phyloP scores from a whole-genome alignment of 2,329 filamentous ascomycete species.

The Fusarium albosuccineum region DNA sequence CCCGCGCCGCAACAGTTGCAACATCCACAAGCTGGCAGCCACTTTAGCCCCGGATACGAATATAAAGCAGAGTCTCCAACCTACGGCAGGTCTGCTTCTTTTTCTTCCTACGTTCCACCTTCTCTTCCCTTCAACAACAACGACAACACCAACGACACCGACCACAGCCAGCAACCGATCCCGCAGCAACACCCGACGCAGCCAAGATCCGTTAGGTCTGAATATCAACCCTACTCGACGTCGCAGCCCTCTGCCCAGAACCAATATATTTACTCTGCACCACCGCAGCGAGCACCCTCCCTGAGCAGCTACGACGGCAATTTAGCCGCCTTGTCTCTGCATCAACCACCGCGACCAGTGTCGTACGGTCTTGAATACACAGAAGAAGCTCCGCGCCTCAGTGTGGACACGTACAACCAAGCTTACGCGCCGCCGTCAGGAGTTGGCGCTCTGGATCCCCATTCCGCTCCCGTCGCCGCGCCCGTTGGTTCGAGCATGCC shows the following conservation, averaged over 20 bases:
- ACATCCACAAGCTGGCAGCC: constrained; percentile 49
- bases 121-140: constrained; percentile 44
- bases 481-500: constrained; percentile 50
- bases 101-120: constrained; percentile 44
- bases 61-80: constrained; percentile 52
- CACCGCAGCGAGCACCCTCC: constrained; percentile 17
- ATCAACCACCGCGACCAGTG: constrained; percentile 34
- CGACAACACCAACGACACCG: constrained; percentile 40
- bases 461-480: constrained; percentile 23
- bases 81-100: constrained; percentile 43
- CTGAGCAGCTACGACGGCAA: constrained; percentile 24
- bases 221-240: constrained; percentile 43
- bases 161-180: constrained; percentile 43
- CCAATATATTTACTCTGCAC: constrained; percentile 28
- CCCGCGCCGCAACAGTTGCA: constrained; percentile 52
- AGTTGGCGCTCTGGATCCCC: constrained; percentile 15
- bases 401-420: constrained; percentile 33
- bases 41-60: constrained; percentile 48
- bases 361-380: constrained; percentile 29
- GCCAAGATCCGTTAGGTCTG: constrained; percentile 34
- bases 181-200: constrained; percentile 44
- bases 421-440: constrained; percentile 27
- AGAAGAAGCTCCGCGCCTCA: constrained; percentile 26
- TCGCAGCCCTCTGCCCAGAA: constrained; percentile 33
- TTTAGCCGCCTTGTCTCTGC: constrained; percentile 26